Percentiles rank a stretch among this genome's conserved stretches.
Conservation (phyloP, 106 monocot genomes). For the Dioscorea alata region DNA sequence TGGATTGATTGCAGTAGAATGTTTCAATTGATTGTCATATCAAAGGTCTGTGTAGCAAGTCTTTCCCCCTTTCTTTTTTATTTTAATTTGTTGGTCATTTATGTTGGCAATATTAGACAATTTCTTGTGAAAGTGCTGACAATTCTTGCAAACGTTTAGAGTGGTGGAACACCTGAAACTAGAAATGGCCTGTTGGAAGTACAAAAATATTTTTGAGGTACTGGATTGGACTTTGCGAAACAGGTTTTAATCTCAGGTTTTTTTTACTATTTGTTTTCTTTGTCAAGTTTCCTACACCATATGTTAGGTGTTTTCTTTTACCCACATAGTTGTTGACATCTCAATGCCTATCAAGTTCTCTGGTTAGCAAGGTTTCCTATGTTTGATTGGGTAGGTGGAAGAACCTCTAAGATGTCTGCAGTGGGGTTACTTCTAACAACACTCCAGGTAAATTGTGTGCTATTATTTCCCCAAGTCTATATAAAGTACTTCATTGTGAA, state of each 20-base stretch:
- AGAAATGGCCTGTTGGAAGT: slow-evolving; percentile 96
- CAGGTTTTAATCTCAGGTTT: slow-evolving; percentile 70
- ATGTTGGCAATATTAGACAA: neutral
- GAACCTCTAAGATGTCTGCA: slow-evolving; percentile 98
- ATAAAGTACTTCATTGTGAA: neutral
- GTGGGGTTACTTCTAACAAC: slow-evolving; percentile 96
- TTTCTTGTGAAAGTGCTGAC: neutral
- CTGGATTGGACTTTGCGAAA: slow-evolving; percentile 88
- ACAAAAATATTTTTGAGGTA: slow-evolving; percentile 90
- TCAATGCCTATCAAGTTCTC: too few species aligned
- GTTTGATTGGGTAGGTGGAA: slow-evolving; percentile 99
- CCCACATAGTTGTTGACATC: too few species aligned
- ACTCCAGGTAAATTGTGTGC: slow-evolving; percentile 50
- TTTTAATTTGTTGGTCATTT: neutral
- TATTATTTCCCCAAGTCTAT: neutral
- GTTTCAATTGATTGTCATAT: slow-evolving; percentile 96
- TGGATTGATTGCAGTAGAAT: too few species aligned
- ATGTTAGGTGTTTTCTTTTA: too few species aligned
- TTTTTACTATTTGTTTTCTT: slow-evolving; percentile 4
- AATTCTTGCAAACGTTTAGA: slow-evolving; percentile 32
- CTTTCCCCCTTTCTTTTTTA: neutral
- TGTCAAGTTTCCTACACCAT: too few species aligned
- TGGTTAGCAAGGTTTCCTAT: slow-evolving; percentile 95
- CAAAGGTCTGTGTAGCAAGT: slow-evolving; percentile 50
- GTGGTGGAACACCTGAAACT: slow-evolving; percentile 97